Conservation (phyloP, 1,284 basidiomycete species). For the Pisolithus thermaeus region DNA sequence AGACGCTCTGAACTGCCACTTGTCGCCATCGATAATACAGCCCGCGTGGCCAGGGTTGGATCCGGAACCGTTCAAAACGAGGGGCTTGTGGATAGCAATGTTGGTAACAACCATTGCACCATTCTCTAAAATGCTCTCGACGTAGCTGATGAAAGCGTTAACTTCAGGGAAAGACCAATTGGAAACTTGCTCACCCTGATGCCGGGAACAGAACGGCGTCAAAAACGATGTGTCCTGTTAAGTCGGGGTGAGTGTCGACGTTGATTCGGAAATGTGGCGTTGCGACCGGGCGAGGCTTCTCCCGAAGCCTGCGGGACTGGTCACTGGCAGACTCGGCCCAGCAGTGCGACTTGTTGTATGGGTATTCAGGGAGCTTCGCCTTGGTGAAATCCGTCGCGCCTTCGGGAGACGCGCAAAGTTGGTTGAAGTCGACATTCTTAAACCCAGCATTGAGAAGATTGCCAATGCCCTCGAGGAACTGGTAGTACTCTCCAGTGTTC, state of each 20-base stretch:
- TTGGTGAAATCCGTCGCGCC: constrained; percentile 9
- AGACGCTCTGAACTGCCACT: constrained; percentile 25
- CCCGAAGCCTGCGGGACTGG: constrained; percentile 16
- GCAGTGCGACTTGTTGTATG: constrained; percentile 11
- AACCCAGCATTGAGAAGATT: constrained; percentile 21
- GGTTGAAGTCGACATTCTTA: constrained; percentile 22
- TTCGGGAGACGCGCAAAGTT: constrained; percentile 16
- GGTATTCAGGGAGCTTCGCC: constrained; percentile 10
- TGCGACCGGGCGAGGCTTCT: constrained; percentile 19
- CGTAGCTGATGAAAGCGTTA: constrained; percentile 13
- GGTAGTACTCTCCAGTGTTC: constrained; percentile 27
- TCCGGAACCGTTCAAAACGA: constrained; percentile 17
- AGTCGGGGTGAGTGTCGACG: constrained; percentile 21
- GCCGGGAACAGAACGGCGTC: constrained; percentile 25
- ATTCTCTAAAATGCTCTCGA: constrained; percentile 27
- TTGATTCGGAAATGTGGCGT: constrained; percentile 21
- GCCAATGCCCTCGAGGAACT: constrained; percentile 24
- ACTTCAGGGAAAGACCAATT: neutral
- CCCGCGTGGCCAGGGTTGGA: constrained; percentile 18
- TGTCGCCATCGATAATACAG: constrained; percentile 20
- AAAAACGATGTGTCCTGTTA: constrained; percentile 25
- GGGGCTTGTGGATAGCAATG: constrained; percentile 22
- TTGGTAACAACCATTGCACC: constrained; percentile 25
- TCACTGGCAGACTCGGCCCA: constrained; percentile 20
- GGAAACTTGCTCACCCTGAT: constrained; percentile 17